Conservation (phyloP, 192 early-diverging fungal species). For the Ramicandelaber brevisporus region DNA sequence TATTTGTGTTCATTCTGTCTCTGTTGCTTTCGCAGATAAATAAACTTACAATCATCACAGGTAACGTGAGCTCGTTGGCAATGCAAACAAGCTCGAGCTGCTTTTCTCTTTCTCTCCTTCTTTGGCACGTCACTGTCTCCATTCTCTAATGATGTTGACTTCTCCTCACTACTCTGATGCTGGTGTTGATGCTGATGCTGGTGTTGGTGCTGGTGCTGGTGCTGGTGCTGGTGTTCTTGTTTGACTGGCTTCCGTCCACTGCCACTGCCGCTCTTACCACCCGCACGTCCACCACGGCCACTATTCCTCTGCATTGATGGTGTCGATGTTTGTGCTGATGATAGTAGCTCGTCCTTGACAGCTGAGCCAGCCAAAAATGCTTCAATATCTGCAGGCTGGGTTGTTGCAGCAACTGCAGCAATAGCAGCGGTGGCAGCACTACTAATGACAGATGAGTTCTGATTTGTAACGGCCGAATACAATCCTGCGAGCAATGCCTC, state of each 20-base stretch:
- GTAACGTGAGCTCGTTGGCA: constrained; percentile 36
- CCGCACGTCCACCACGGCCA: no score
- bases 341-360: no score
- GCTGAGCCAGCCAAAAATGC: background rate
- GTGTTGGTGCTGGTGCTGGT: background rate
- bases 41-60: constrained; percentile 25
- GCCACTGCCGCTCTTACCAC: background rate
- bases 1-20: background rate
- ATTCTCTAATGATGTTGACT: no score
- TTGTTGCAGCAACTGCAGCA: background rate
- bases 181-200: background rate
- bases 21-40: background rate
- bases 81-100: constrained; percentile 27
- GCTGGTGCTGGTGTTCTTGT: background rate
- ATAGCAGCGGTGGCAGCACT: background rate
- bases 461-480: background rate
- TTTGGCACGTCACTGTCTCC: no score
- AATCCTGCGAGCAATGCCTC: no score
- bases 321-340: no score
- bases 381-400: background rate
- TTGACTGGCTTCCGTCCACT: background rate
- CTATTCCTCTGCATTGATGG: no score
- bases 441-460: background rate
- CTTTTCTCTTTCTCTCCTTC: constrained; percentile 15
- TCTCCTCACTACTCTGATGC: no score